A percentile compares a stretch with the other conserved stretches of the same genome.
These are phyloP conservation scores for Ramaria rubella DNA, from an alignment of 768 basidiomycete species.

Conservation along the genomic window DNA sequence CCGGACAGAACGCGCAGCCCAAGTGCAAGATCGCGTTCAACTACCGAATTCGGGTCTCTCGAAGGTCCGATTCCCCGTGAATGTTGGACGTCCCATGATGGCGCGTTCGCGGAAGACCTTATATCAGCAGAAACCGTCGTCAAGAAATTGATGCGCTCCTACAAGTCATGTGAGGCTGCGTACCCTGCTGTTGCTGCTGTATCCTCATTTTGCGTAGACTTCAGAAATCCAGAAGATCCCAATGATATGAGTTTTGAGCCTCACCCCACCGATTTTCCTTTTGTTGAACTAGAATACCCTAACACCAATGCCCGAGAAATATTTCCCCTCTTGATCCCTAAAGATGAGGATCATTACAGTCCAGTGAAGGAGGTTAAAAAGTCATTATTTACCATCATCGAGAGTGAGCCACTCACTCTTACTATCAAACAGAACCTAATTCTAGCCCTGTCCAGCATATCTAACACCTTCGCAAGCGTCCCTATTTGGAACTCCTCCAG, in stretches of 20 bases:
- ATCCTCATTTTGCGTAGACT: conserved; percentile 40
- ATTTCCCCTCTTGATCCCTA: conserved; percentile 61
- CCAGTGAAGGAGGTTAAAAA: conserved; percentile 76
- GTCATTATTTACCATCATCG: conserved; percentile 63
- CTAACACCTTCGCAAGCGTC: conserved; percentile 7
- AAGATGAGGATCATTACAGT: conserved; percentile 82
- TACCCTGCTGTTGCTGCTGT: background rate
- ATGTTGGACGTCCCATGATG: conserved; percentile 49
- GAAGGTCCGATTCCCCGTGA: conserved; percentile 36
- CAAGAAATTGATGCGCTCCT: conserved; percentile 52
- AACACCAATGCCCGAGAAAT: conserved; percentile 61
- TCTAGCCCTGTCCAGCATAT: background rate
- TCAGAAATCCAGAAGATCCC: conserved; percentile 59
- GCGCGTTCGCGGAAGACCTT: conserved; percentile 43
- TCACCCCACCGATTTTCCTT: conserved; percentile 51
- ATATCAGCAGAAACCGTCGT: conserved; percentile 65
- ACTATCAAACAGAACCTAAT: background rate
- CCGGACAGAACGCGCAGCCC: conserved; percentile 7
- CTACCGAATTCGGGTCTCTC: conserved; percentile 41
- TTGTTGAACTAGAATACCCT: conserved; percentile 71
- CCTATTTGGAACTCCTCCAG: conserved; percentile 6
- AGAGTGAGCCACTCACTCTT: conserved; percentile 36
- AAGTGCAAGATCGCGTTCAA: conserved; percentile 50
- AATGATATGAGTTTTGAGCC: conserved; percentile 59
- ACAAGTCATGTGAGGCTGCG: conserved; percentile 55